Evolutionary conservation across 2,329 filamentous ascomycete genomes (phyloP).

Genomic region (Xylariaceae sp.): DNA sequence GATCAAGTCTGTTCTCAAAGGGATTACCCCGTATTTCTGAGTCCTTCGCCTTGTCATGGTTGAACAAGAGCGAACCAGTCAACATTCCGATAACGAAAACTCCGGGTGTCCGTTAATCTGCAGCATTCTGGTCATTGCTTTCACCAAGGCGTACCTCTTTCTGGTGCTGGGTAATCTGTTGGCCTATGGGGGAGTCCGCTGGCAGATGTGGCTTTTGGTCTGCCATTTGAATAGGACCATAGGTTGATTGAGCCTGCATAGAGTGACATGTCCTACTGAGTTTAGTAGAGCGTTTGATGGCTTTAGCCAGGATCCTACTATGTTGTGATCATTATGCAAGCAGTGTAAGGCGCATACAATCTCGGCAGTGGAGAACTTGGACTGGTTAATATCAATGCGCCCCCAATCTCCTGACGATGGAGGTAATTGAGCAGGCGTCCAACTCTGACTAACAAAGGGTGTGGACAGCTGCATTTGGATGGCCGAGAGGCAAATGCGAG

Average conservation of each 20-base stretch:
- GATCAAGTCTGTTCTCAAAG: background rate
- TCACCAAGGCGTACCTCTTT: background rate
- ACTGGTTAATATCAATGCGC: background rate
- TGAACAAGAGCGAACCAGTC: background rate
- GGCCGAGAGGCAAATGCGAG: background rate
- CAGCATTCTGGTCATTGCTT: background rate
- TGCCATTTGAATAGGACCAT: background rate
- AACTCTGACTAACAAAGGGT: background rate
- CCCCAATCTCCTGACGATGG: background rate
- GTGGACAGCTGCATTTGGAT: background rate
- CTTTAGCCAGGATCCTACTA: background rate
- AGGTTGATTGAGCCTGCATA: background rate
- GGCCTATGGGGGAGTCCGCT: background rate
- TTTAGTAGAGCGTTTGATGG: background rate
- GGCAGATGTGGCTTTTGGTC: background rate
- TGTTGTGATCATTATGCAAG: background rate
- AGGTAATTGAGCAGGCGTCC: background rate
- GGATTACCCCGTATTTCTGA: background rate
- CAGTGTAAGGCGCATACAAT: background rate
- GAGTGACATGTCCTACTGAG: background rate
- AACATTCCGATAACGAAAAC: background rate
- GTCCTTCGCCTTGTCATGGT: background rate
- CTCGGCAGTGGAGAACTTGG: background rate
- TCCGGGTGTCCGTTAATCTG: background rate
- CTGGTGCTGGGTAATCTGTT: background rate